Base-by-base conservation (phyloP, 2,329 filamentous ascomycete genomes). In the Verticillium nonalfalfae region DNA sequence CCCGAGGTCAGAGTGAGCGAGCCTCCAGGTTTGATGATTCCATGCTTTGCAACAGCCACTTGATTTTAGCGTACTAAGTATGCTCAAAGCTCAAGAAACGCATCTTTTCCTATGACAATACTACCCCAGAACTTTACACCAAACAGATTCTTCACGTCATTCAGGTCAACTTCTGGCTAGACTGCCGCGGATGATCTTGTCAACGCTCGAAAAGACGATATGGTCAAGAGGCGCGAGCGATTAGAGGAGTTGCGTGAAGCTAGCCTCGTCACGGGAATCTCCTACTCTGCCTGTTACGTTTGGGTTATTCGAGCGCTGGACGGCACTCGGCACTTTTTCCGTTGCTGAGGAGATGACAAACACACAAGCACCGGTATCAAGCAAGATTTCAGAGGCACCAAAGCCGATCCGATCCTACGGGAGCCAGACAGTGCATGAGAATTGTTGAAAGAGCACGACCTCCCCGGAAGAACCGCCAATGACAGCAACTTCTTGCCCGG, bases 51-150 rank as follows among this genome's bases (percentile, higher is more conserved):
- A 14, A 75, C 63, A 0, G 73, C 71, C 5, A 31, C 26, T 31
- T 73, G 40, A 3, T 14, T 2, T 2, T 26, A 13, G 21, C 18
- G 14, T 31, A 36, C 5, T n/a, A 52, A 4, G 1, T 4, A 4
- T 52, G 10, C 7, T 26, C 9, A 21, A 21, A 13, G 3, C 10
- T 3, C 1, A 13, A 26, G 7, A 11, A 52, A 33, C 40, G n/a
- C 39, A 70, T 70, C 70, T 68, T 77, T 76, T 14, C 69, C 73
- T 10, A 73, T 67, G 1, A 72, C 64, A 3, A 76, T 66, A 26
- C 72, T 71, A 15, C 74, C 75, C 75, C 74, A 77, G 62, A 76
- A 76, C 63, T 76, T 76, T 56, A 76, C 74, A 10, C 73, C 74
- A 61, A 76, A 76, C 3, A 76, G 62, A 58, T 71, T 57, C 64